These are phyloP conservation scores for Coffea eugenioides DNA, from an alignment of 257 asterid species.

Conservation along the genomic window DNA sequence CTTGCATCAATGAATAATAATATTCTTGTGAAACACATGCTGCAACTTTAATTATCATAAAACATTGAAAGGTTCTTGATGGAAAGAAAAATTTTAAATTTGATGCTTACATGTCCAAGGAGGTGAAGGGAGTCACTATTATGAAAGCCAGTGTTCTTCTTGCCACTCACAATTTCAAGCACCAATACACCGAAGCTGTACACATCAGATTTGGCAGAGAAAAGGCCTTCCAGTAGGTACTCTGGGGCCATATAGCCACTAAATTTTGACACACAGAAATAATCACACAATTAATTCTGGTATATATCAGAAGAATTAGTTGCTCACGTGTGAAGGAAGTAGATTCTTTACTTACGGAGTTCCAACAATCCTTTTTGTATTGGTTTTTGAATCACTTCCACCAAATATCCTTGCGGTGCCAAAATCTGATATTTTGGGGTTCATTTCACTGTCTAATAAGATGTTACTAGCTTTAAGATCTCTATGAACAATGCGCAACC, in stretches of 20 bases:
- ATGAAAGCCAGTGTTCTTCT: constrained; percentile 42
- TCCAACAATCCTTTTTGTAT: constrained; percentile 37
- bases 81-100: not conserved
- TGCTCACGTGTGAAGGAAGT: not conserved
- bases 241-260: constrained; percentile 59
- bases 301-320: too few species aligned
- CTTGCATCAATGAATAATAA: not conserved
- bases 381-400: constrained; percentile 29
- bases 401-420: constrained; percentile 47
- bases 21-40: too few species aligned
- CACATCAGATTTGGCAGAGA: constrained; percentile 45
- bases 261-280: not conserved
- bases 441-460: constrained; percentile 27
- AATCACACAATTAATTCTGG: not conserved
- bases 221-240: constrained; percentile 42
- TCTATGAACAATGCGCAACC: constrained; percentile 37
- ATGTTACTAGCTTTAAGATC: constrained; percentile 46
- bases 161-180: constrained; percentile 37
- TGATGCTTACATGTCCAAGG: constrained; percentile 35
- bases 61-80: not conserved
- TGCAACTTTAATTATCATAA: not conserved
- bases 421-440: constrained; percentile 50
- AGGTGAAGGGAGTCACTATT: constrained; percentile 32
- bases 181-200: constrained; percentile 47
- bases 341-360: constrained; percentile 35